Evolutionary conservation across 2,329 filamentous ascomycete genomes (phyloP), one percentile per base, ranked within the genome.

Genomic region (Colletotrichum musicola): DNA sequence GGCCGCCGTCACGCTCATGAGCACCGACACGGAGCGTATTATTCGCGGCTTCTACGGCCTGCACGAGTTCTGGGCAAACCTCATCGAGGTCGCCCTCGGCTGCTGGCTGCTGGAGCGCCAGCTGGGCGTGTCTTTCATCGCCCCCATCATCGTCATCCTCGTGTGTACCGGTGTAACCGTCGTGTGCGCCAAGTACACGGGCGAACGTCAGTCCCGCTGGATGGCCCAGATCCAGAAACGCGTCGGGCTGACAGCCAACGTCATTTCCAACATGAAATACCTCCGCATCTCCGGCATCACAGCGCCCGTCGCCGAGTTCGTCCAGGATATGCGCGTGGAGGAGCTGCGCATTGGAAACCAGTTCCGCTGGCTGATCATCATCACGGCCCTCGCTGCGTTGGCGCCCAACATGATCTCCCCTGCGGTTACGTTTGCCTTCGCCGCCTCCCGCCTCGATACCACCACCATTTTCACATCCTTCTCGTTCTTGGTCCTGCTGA

Each of bases 1-100:
- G 1, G 77, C 77, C 0, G 76, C 77, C 0, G 71, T 81, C 10
- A 82, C 80, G 0, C 68, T 82, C 12, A 82, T 82, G 80, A 82
- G 77, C 60, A 76, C 74, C 4, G 80, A 82, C 59, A 71, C 79
- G 4, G 80, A 81, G 58, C 75, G 77, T 14, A 76, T 81, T 40
- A 68, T 74, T 0, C 49, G 68, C 3, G 80, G 80, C 0, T 72
- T 78, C 16, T 60, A 73, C 1, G 49, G 60, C 4, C 40, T 80
- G 1, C 79, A 82, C 62, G 76, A 80, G 13, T 74, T 77, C 12
- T 82, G 80, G 80, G 76, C 78, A 4, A 77, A 74, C 54, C 42
- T 70, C 1, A 67, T 80, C 16, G 74, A 81, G 55, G 75, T 79
- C 0, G 76, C 69, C 0, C 65, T 82, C 1, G 77, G 77, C 0